A percentile compares a stretch with the other conserved stretches of the same genome.
Evolutionary conservation across 257 asterid genomes (phyloP).

Genomic region (Solanum pinnatisectum): DNA sequence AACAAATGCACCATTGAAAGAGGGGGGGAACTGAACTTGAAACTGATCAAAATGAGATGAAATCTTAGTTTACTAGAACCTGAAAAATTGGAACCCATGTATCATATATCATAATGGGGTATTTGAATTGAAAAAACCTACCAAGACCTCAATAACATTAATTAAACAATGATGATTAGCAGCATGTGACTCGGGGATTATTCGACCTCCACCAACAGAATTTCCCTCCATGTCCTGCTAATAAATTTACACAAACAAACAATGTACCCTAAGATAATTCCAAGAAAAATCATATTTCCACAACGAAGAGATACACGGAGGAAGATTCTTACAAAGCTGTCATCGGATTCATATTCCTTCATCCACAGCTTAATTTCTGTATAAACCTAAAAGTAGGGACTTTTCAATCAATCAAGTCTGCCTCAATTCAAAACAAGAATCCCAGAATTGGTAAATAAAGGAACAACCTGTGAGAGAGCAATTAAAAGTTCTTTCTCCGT

Average conservation of each 20-base stretch:
- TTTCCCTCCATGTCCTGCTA: constrained; percentile 30
- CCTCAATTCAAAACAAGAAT: background rate
- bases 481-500: constrained; percentile 42
- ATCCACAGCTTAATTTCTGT: constrained; percentile 51
- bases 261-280: background rate
- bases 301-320: background rate
- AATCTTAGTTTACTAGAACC: background rate
- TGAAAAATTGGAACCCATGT: background rate
- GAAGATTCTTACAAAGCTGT: constrained; percentile 11
- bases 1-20: background rate
- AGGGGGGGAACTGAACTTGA: background rate
- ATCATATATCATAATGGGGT: background rate
- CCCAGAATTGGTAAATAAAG: background rate
- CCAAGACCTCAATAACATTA: constrained; percentile 40
- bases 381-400: constrained; percentile 32
- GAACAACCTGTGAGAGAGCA: constrained; percentile 55
- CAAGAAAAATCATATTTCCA: background rate
- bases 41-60: background rate
- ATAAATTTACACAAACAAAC: background rate
- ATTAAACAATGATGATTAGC: constrained; percentile 37
- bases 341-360: constrained; percentile 28
- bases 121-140: constrained; percentile 10
- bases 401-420: background rate
- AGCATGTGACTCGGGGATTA: constrained; percentile 5
- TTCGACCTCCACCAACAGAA: constrained; percentile 6